Evolutionary conservation across 176 grass and related monocot species (phyloP).

Genomic region (Sorghum bicolor): Sorghum_bicolor_NCBIv3 NC_012872.2:71125501-71126000

Average conservation of each 20-base stretch:
- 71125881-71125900: not conserved
- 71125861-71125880: not conserved
- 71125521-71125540: conserved; percentile 10
- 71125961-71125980: conserved; percentile 30
- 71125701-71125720: not conserved
- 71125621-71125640: not conserved
- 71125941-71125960: not conserved
- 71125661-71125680: not conserved
- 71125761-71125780: not conserved
- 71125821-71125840: not conserved
- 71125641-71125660: not conserved
- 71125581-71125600: not conserved
- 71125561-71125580: conserved; percentile 5
- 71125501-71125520: conserved; percentile 37
- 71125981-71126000: conserved; percentile 10
- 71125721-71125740: not conserved
- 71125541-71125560: not conserved
- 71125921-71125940: not conserved
- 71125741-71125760: not conserved
- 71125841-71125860: not conserved
- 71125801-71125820: not conserved
- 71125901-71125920: not conserved
- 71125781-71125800: not conserved
- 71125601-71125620: not conserved
- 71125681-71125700: not conserved